Evolutionary conservation across 148 eudicot genomes (phyloP).

Genomic region (Amaranthus cruentus): DNA sequence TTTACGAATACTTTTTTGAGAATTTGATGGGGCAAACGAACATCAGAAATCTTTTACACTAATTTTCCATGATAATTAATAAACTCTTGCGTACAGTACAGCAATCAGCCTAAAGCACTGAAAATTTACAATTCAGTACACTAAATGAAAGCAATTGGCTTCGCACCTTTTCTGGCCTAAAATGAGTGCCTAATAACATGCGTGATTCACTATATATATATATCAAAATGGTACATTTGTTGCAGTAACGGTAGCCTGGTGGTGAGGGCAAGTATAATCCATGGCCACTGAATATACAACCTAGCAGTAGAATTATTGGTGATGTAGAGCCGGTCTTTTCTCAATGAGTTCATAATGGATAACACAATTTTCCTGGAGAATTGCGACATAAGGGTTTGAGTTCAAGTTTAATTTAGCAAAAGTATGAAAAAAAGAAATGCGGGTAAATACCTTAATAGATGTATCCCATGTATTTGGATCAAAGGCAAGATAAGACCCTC

Average conservation of each 20-base stretch:
- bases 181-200: constrained; percentile 19
- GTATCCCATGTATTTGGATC: constrained; percentile 91
- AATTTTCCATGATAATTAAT: not conserved
- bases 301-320: constrained; percentile 28
- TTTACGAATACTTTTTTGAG: too few species aligned
- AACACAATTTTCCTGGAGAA: constrained; percentile 75
- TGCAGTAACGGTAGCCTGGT: not conserved
- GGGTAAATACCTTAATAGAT: constrained; percentile 53
- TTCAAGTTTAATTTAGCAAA: not conserved
- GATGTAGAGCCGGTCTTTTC: constrained; percentile 69
- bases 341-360: constrained; percentile 67
- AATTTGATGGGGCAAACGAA: not conserved
- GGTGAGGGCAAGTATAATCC: constrained; percentile 13
- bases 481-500: constrained; percentile 74
- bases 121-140: constrained; percentile 27
- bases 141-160: constrained; percentile 15
- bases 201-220: constrained; percentile 6
- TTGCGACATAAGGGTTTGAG: not conserved
- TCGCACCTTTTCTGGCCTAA: constrained; percentile 12
- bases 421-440: not conserved
- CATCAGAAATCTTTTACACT: not conserved
- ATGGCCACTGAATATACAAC: constrained; percentile 20
- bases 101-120: constrained; percentile 18
- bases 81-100: constrained; percentile 10
- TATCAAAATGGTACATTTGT: constrained; percentile 10